phyloP scores from a whole-genome alignment of 1,284 basidiomycete species.

The Puccinia coronata region DNA sequence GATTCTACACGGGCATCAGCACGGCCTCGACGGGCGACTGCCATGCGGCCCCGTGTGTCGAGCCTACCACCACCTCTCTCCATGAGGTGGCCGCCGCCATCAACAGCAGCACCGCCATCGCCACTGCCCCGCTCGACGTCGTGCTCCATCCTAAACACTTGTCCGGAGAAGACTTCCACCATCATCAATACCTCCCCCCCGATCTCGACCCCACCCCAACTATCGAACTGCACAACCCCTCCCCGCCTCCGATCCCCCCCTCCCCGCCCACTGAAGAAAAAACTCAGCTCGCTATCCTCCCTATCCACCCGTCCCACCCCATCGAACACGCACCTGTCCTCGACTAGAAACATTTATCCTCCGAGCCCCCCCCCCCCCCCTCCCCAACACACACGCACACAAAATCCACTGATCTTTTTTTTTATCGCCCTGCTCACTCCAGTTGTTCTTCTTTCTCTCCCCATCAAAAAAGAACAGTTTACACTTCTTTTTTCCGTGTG shows the following conservation, averaged over 20 bases:
- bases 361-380: too few species aligned
- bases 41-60: background rate
- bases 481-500: too few species aligned
- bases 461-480: too few species aligned
- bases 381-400: too few species aligned
- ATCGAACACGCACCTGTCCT: background rate
- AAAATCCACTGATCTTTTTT: too few species aligned
- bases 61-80: background rate
- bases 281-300: background rate
- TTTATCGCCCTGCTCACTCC: too few species aligned
- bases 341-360: too few species aligned
- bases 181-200: background rate
- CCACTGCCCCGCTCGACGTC: background rate
- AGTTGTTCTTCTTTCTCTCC: too few species aligned
- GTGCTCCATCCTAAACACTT: background rate
- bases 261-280: background rate
- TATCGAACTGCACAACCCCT: background rate
- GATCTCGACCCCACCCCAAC: background rate
- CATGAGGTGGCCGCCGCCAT: too few species aligned
- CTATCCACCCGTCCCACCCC: background rate
- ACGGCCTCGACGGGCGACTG: background rate
- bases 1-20: slow-evolving; percentile 26
- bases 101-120: background rate
- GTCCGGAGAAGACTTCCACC: too few species aligned
- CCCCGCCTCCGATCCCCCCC: background rate